Percentiles rank a stretch among this genome's conserved stretches.
Evolutionary conservation across 2,329 filamentous ascomycete genomes (phyloP).

Genomic region (Scedosporium dehoogii): DNA sequence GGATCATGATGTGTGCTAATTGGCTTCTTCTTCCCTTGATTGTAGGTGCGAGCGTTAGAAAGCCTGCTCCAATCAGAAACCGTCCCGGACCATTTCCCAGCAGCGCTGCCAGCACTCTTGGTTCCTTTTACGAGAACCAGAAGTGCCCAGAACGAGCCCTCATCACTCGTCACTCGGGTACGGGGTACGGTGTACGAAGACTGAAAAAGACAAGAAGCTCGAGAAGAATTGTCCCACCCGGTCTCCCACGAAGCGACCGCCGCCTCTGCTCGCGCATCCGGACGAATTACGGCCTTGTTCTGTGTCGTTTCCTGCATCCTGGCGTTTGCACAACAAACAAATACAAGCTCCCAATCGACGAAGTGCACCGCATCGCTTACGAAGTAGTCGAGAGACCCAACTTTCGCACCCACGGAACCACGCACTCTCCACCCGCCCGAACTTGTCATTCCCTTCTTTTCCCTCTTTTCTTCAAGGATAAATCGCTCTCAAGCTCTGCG

Average conservation of each 20-base stretch:
- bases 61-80: conserved; percentile 1
- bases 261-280: conserved; percentile 1
- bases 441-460: conserved; percentile 2
- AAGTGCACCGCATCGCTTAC: neutral
- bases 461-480: neutral
- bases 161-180: too few relatives aligned
- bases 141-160: too few relatives aligned
- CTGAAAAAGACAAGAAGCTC: neutral
- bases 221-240: neutral
- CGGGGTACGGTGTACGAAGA: neutral
- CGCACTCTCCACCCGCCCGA: neutral
- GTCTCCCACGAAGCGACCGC: conserved; percentile 1
- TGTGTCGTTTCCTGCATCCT: neutral
- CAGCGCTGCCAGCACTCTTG: neutral
- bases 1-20: neutral
- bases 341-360: neutral
- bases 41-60: neutral
- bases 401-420: neutral
- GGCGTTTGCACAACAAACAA: conserved; percentile 7
- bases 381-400: neutral
- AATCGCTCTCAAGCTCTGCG: neutral
- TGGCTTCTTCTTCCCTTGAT: neutral
- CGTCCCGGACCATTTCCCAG: neutral
- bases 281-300: neutral
- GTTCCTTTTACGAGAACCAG: neutral